Base-by-base conservation (phyloP, 805 yeast species). In the Cyberlindnera saturnus region DNA sequence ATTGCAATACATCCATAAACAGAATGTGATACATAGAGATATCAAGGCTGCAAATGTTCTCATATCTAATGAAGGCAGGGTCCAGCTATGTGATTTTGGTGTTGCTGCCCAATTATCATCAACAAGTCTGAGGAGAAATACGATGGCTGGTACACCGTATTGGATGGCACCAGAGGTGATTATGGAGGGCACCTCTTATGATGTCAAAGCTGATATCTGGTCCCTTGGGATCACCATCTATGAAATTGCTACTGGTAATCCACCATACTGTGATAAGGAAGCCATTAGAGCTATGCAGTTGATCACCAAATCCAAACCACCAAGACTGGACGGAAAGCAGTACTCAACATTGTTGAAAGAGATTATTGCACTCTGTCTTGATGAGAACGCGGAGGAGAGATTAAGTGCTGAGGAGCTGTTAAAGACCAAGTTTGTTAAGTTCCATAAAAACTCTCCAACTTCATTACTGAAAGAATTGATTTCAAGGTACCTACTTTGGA, bases 161-260 rank as follows among this genome's bases (percentile, higher is more conserved):
- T 93, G 99, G 99, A 93, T 93, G 99, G 97, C 99, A 0, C 99
- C 99, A 0, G 99, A 91, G 62, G 99, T 91, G 29, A 91, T 91
- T 33, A 75, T 86, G 66, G 97, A 91, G 62, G 95, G 95, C 34
- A 85, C 83, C 14, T 75, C 82, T 8, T 86, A 93, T 69, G 96
- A 86, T 61, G 77, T 82, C 36, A 90, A 83, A 64, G 99, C 96
- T 1, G 99, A 93, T 63, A 86, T 93, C 7, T 93, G 99, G 99
- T 90, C 98, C 0, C 63, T 91, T 38, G 99, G 99, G 14, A 87
- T 93, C 47, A 91, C 99, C 0, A 71, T 89, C 8, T 93, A 81
- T 65, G 99, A 93, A 63, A 82, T 91, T 50, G 95, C 96, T 9
- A 90, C 98, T 0, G 98, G 99, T 0, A 88, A 87, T 54, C 99